Evolutionary conservation across 78 protist species (phyloP).

Genomic region (Thecamonas trahens): DNA sequence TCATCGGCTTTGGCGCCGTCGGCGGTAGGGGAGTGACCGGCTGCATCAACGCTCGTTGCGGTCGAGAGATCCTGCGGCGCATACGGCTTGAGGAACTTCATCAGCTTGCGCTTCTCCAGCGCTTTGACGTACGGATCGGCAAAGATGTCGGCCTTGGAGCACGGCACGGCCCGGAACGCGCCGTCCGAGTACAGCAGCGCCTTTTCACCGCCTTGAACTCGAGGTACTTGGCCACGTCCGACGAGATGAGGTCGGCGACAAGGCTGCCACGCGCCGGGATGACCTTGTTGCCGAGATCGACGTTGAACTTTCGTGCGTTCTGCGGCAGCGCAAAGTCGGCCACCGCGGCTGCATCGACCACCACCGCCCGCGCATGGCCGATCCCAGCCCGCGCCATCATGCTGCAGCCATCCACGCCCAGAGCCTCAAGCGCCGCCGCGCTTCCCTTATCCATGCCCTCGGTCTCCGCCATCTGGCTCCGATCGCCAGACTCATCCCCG

Average conservation of each 20-base stretch:
- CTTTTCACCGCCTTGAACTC: slow-evolving; percentile 59
- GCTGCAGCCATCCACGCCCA: neutral
- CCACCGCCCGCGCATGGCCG: neutral
- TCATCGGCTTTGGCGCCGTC: neutral
- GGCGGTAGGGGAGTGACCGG: neutral
- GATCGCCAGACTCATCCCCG: neutral
- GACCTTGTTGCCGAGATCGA: slow-evolving; percentile 13
- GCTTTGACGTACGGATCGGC: slow-evolving; percentile 14
- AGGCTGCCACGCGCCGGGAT: slow-evolving; percentile 30
- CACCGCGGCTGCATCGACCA: slow-evolving; percentile 13
- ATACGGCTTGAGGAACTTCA: slow-evolving; percentile 36
- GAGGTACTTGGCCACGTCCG: slow-evolving; percentile 46
- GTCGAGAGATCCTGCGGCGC: neutral
- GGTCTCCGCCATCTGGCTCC: slow-evolving; percentile 12
- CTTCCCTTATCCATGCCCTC: slow-evolving; percentile 2
- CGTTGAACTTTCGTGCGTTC: no score
- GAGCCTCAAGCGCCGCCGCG: no score
- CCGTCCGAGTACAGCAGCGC: slow-evolving; percentile 13
- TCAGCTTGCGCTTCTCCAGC: slow-evolving; percentile 50
- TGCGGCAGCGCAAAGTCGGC: slow-evolving; percentile 22
- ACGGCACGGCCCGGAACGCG: slow-evolving; percentile 40
- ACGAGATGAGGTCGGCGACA: slow-evolving; percentile 39
- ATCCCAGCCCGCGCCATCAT: neutral
- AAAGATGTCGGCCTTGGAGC: slow-evolving; percentile 45
- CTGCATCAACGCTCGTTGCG: neutral